These are phyloP conservation scores for Phytophthora podocarpi DNA, from an alignment of 352 stramenopile genomes.

Conservation along the genomic window DNA sequence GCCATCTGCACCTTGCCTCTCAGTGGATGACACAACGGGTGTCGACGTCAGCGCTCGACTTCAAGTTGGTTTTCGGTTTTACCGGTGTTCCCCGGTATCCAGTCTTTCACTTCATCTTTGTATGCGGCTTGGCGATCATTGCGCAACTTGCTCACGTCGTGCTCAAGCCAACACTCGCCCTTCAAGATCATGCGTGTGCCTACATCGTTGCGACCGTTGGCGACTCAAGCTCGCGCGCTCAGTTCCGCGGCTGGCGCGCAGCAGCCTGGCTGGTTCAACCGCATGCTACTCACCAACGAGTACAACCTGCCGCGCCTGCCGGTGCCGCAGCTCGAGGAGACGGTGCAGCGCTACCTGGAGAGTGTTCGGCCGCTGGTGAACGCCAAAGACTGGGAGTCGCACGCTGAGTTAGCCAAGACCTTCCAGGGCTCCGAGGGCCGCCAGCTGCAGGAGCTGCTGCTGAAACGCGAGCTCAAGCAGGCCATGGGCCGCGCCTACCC, in stretches of 20 bases:
- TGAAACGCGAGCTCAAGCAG: constrained; percentile 78
- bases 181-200: constrained; percentile 32
- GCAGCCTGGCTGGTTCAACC: constrained; percentile 72
- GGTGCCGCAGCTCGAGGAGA: constrained; percentile 91
- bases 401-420: constrained; percentile 62
- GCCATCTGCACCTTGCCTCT: too few relatives aligned
- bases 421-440: constrained; percentile 63
- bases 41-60: constrained; percentile 30
- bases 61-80: constrained; percentile 44
- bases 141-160: constrained; percentile 11
- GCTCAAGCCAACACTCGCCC: background rate
- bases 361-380: constrained; percentile 81
- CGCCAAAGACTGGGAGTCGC: constrained; percentile 64
- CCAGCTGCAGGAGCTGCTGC: constrained; percentile 60
- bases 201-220: constrained; percentile 19
- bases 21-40: background rate
- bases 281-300: constrained; percentile 78
- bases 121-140: constrained; percentile 31
- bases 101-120: constrained; percentile 3
- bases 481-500: constrained; percentile 86
- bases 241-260: constrained; percentile 23
- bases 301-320: constrained; percentile 83
- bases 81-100: background rate
- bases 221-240: constrained; percentile 22
- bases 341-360: constrained; percentile 84